phyloP scores from a whole-genome alignment of 2,329 filamentous ascomycete species.

The Talaromyces sp. region DNA sequence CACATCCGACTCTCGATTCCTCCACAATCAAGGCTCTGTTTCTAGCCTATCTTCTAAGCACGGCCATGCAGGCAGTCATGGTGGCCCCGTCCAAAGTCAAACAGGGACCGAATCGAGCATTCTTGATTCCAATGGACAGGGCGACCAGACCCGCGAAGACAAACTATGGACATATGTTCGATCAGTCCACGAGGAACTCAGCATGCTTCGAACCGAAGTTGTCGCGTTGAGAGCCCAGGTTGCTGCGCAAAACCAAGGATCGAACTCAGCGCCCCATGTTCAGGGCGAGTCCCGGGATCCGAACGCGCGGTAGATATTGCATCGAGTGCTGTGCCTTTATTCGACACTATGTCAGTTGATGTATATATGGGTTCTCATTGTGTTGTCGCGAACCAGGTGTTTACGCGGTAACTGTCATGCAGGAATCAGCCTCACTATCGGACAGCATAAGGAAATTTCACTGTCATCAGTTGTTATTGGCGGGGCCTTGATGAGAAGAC shows the following conservation, averaged over 20 bases:
- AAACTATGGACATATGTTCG: constrained; percentile 40
- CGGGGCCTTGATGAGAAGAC: neutral
- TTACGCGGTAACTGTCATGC: neutral
- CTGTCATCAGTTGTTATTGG: neutral
- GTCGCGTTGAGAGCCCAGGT: constrained; percentile 34
- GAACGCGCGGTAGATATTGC: neutral
- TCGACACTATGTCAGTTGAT: neutral
- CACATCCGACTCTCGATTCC: constrained; percentile 35
- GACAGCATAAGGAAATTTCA: neutral
- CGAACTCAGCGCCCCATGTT: neutral
- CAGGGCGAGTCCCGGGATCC: neutral
- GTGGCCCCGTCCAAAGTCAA: constrained; percentile 20
- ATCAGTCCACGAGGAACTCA: constrained; percentile 37
- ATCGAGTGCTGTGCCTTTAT: neutral
- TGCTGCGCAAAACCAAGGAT: constrained; percentile 16
- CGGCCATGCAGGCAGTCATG: constrained; percentile 29
- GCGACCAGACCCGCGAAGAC: constrained; percentile 28
- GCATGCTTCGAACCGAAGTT: constrained; percentile 36
- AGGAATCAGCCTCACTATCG: neutral
- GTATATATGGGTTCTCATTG: neutral
- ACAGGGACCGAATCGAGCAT: constrained; percentile 11
- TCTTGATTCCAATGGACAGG: constrained; percentile 18
- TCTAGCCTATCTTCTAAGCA: constrained; percentile 29
- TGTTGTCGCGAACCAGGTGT: neutral
- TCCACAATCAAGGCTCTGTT: constrained; percentile 32